These are phyloP conservation scores for Nicotiana obtusifolia DNA, from an alignment of 257 asterid species.

Conservation along the genomic window DNA sequence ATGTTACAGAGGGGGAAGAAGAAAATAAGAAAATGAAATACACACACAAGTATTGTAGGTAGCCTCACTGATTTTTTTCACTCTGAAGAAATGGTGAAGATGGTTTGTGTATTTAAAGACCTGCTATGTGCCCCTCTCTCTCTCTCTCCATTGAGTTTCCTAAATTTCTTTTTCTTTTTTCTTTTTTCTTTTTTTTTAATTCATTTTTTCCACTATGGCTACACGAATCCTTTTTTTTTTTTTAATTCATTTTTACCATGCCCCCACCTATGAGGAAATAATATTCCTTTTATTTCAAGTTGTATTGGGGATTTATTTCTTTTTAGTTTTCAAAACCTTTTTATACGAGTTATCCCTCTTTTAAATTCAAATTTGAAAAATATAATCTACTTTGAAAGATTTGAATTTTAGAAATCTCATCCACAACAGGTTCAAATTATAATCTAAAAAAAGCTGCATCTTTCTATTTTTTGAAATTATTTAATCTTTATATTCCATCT, in stretches of 20 bases:
- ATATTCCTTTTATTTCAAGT: neutral
- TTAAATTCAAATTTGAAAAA: neutral
- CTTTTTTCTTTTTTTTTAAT: neutral
- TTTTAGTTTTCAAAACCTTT: neutral
- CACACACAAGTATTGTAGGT: conserved; percentile 16
- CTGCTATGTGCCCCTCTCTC: neutral
- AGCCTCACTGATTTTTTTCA: conserved; percentile 53
- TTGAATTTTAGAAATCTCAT: neutral
- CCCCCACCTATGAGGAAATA: neutral
- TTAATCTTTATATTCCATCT: too few relatives aligned
- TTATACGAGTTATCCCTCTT: neutral
- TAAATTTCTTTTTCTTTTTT: neutral
- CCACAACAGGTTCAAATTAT: neutral
- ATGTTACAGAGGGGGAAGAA: conserved; percentile 35
- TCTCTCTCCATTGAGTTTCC: conserved; percentile 15
- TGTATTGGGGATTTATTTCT: neutral
- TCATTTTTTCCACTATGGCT: neutral
- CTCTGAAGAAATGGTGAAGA: conserved; percentile 28
- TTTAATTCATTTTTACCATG: neutral
- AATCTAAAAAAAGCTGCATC: too few relatives aligned
- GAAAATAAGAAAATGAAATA: conserved; percentile 20
- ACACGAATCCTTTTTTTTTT: too few relatives aligned
- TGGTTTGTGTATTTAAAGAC: conserved; percentile 39
- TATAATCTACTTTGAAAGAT: neutral
- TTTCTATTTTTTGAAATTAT: too few relatives aligned